Base-by-base conservation (phyloP, 208 protist genomes). In the Trypanosoma conorhini region DNA sequence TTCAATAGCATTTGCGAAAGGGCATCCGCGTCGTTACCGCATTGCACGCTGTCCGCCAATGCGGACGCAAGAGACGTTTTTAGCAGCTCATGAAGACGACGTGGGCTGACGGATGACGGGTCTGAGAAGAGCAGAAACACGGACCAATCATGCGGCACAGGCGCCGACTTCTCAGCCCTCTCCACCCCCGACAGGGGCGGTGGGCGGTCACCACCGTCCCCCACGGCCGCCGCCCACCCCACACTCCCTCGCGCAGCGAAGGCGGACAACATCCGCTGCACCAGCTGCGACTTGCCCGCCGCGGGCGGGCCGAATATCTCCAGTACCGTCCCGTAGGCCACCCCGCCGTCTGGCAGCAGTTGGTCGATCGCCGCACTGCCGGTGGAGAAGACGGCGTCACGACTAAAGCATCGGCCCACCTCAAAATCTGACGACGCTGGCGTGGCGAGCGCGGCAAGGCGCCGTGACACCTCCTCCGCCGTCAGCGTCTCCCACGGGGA, bases 301-400 rank as follows among this genome's bases (percentile, higher is more conserved):
- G 64, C 52, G 8, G 72, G 64, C 44, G 72, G 72, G 9, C 72
- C 72, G 63, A 65, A 67, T 33, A 77, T 55, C 46, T 77, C 72
- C 4, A 77, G 19, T 22, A 72, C 52, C 31, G 48, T 68, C 28
- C 72, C 72, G 46, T 21, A 72, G 13, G 72, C 46, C 17, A 77
- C 17, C 5, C 72, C 72, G 19, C 72, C 72, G 40, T 72, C 72
- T 35, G 72, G 72, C 17, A 77, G 33, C 31, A 77, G 26, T 33
- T 35, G 26, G 54, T 77, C 72, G 30, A 77, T 54, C 17, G 52
- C 51, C 8, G 28, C 56, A 30, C 31, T 58, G 10, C 72, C 72
- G 50, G 60, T 72, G 7, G 72, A 68, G 35, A 72, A 71, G 4
- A 75, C 70, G 5, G 55, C 48, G 19, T 69, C 38, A 1, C n/a